Conservation (phyloP, 2,329 filamentous ascomycete species). For the Elsinoe fawcettii region DNA sequence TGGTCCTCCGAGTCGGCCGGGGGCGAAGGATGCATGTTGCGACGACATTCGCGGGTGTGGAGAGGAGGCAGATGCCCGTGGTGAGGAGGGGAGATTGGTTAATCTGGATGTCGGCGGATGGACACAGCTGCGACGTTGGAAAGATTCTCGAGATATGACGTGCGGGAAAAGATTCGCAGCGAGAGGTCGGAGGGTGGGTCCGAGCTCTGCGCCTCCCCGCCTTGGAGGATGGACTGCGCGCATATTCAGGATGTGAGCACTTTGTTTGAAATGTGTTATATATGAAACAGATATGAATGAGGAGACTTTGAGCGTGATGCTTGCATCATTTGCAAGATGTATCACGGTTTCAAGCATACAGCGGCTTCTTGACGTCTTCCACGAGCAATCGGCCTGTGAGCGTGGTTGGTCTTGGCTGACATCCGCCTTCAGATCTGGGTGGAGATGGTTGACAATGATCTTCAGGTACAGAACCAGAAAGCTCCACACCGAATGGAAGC, state of each 20-base stretch:
- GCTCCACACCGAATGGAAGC: not conserved
- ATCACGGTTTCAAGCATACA: too few relatives aligned
- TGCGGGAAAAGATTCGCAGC: not conserved
- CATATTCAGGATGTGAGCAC: not conserved
- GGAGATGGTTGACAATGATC: not conserved
- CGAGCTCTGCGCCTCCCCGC: not conserved
- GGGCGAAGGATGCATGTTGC: constrained; percentile 15
- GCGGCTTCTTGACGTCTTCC: too few relatives aligned
- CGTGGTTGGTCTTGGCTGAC: not conserved
- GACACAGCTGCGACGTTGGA: not conserved
- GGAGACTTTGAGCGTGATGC: not conserved
- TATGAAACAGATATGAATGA: not conserved
- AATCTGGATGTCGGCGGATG: not conserved
- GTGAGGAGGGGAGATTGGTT: not conserved
- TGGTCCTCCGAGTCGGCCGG: constrained; percentile 11
- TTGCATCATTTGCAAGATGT: not conserved
- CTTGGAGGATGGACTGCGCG: not conserved
- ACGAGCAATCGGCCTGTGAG: too few relatives aligned
- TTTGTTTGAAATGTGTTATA: not conserved
- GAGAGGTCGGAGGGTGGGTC: not conserved
- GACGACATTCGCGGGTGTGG: constrained; percentile 17
- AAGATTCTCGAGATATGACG: constrained; percentile 2
- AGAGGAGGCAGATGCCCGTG: not conserved
- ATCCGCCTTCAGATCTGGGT: not conserved
- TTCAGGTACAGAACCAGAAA: not conserved